Evolutionary conservation across 495 filamentous ascomycete species (phyloP).

Genomic region (Platismatia glauca): DNA sequence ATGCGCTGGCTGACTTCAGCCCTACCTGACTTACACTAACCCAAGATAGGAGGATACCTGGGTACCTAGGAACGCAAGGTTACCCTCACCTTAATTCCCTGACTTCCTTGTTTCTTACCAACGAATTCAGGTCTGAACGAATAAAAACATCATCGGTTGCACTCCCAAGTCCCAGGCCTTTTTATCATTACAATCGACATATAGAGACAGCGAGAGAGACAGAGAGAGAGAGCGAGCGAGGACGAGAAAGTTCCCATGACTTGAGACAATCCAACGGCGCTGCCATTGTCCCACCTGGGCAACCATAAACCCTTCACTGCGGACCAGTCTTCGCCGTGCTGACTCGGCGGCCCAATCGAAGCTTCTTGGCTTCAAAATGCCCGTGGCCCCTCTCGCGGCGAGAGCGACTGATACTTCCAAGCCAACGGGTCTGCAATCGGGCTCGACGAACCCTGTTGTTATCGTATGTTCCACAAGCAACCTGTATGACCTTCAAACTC

Average conservation of each 20-base stretch:
- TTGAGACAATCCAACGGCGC: neutral
- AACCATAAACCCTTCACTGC: neutral
- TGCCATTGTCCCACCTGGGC: neutral
- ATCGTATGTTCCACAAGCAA: constrained; percentile 10
- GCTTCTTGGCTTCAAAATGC: constrained; percentile 10
- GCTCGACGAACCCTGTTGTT: constrained; percentile 14
- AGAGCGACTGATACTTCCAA: constrained; percentile 12
- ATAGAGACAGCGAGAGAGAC: no score
- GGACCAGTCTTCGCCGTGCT: no score
- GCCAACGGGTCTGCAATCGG: neutral
- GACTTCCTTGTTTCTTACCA: neutral
- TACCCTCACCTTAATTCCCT: no score
- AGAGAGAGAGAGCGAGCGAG: neutral
- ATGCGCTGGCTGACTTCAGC: neutral
- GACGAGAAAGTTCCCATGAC: neutral
- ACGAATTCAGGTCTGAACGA: neutral
- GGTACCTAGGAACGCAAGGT: no score
- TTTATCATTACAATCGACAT: neutral
- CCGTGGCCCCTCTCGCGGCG: constrained; percentile 7
- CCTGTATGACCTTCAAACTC: neutral
- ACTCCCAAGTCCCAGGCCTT: neutral
- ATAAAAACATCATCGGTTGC: neutral
- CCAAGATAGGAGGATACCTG: no score
- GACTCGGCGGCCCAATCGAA: constrained; percentile 1
- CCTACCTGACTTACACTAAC: no score